phyloP scores from a whole-genome alignment of 306 rosid species.

The Acacia confusa region DNA sequence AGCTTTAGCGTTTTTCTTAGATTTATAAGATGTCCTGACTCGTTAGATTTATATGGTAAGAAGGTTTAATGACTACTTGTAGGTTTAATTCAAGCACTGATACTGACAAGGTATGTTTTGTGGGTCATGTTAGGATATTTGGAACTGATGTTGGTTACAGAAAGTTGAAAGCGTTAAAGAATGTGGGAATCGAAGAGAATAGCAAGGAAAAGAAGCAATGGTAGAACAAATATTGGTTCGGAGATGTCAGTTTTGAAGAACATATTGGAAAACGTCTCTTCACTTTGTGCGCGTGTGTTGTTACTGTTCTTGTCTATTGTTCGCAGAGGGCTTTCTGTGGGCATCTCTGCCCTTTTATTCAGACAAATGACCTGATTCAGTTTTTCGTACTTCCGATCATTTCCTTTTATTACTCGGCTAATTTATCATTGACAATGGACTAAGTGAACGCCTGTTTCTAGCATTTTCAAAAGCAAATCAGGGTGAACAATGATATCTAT shows the following conservation, averaged over 20 bases:
- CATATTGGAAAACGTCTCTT: conserved; percentile 28
- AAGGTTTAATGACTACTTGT: neutral
- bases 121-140: conserved; percentile 50
- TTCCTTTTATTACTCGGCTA: neutral
- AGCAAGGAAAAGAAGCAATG: conserved; percentile 38
- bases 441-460: neutral
- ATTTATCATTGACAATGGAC: neutral
- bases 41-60: neutral
- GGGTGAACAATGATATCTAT: neutral
- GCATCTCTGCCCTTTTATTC: conserved; percentile 22
- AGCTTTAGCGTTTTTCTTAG: neutral
- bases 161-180: conserved; percentile 66
- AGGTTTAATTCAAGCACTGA: neutral
- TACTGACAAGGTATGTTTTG: conserved; percentile 1
- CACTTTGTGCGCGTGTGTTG: conserved; percentile 26
- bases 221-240: neutral
- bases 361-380: conserved; percentile 17
- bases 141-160: conserved; percentile 74
- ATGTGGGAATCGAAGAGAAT: conserved; percentile 34
- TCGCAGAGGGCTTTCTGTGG: conserved; percentile 33
- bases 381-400: no score
- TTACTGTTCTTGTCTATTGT: conserved; percentile 28
- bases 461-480: neutral
- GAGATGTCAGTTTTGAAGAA: conserved; percentile 19
- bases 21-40: neutral